Conservation (phyloP, 306 rosid species). For the Lupinus albus region DNA sequence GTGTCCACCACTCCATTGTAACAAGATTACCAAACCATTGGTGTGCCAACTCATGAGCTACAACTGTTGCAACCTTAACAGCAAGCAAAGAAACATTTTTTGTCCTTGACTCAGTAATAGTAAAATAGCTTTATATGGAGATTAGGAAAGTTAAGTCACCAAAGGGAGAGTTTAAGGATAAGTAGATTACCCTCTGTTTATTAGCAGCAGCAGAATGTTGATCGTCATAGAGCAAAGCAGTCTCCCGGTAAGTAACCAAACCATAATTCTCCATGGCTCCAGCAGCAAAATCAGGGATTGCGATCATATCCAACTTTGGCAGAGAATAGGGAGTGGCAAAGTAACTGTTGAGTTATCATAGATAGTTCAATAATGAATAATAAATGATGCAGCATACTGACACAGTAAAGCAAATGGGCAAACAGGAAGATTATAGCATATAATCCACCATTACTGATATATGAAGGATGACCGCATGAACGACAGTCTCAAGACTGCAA, state of each 20-base stretch:
- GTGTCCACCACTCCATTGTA: constrained; percentile 99
- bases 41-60: constrained; percentile 96
- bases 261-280: constrained; percentile 99
- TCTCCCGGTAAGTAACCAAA: constrained; percentile 88
- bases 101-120: constrained; percentile 30
- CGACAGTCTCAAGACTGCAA: neutral
- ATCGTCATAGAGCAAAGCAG: constrained; percentile 90
- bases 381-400: constrained; percentile 35
- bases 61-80: constrained; percentile 79
- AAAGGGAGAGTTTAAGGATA: constrained; percentile 33
- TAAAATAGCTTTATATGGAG: constrained; percentile 20
- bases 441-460: constrained; percentile 21
- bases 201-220: constrained; percentile 85
- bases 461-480: constrained; percentile 18
- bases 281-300: constrained; percentile 96
- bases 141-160: constrained; percentile 33
- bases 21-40: constrained; percentile 99
- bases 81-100: constrained; percentile 37
- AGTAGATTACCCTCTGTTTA: constrained; percentile 76
- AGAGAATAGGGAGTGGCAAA: constrained; percentile 82
- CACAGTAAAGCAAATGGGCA: constrained; percentile 30
- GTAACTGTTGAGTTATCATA: constrained; percentile 60
- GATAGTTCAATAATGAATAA: constrained; percentile 38
- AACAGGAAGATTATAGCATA: constrained; percentile 26
- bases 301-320: constrained; percentile 94